Conservation (phyloP, 1,284 basidiomycete species). For the Ustilago sp. region DNA sequence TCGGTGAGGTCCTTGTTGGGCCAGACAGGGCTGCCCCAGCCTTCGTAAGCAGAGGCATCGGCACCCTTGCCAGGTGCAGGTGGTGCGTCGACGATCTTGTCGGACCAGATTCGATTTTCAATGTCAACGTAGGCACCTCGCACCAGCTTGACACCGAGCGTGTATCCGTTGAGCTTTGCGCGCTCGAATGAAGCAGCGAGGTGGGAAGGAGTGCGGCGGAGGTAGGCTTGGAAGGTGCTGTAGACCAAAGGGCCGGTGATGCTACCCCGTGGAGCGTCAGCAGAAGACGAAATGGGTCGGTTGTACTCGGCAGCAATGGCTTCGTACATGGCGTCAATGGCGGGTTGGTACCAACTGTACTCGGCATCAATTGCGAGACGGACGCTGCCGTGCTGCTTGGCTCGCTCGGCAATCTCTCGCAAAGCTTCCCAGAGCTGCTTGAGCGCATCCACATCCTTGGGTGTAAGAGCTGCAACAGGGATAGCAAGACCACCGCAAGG, state of each 20-base stretch:
- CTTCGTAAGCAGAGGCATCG: slow-evolving; percentile 37
- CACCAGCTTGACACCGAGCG: slow-evolving; percentile 92
- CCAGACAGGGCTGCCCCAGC: slow-evolving; percentile 71
- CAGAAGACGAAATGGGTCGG: slow-evolving; percentile 20
- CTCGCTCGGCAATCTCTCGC: slow-evolving; percentile 46
- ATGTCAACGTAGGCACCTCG: slow-evolving; percentile 90
- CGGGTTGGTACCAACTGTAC: slow-evolving; percentile 63
- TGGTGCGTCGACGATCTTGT: slow-evolving; percentile 57
- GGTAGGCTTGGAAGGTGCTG: slow-evolving; percentile 65
- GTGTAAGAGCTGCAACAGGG: slow-evolving; percentile 51
- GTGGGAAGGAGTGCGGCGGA: slow-evolving; percentile 76
- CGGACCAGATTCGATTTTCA: slow-evolving; percentile 73
- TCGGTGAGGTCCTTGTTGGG: slow-evolving; percentile 78
- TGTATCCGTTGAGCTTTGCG: slow-evolving; percentile 78
- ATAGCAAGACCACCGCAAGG: slow-evolving; percentile 59
- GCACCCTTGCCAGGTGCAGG: slow-evolving; percentile 53
- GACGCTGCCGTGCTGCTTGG: slow-evolving; percentile 55
- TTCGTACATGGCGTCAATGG: slow-evolving; percentile 65
- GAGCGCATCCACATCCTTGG: slow-evolving; percentile 53
- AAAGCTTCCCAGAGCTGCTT: slow-evolving; percentile 57
- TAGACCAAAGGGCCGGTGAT: slow-evolving; percentile 58
- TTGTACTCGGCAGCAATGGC: slow-evolving; percentile 62
- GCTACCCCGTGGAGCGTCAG: slow-evolving; percentile 21
- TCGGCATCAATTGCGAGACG: slow-evolving; percentile 62
- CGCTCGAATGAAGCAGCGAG: slow-evolving; percentile 78